These are phyloP conservation scores for Pseudoneurospora amorphoporcata DNA, from an alignment of 495 filamentous ascomycete genomes.

Conservation along the genomic window DNA sequence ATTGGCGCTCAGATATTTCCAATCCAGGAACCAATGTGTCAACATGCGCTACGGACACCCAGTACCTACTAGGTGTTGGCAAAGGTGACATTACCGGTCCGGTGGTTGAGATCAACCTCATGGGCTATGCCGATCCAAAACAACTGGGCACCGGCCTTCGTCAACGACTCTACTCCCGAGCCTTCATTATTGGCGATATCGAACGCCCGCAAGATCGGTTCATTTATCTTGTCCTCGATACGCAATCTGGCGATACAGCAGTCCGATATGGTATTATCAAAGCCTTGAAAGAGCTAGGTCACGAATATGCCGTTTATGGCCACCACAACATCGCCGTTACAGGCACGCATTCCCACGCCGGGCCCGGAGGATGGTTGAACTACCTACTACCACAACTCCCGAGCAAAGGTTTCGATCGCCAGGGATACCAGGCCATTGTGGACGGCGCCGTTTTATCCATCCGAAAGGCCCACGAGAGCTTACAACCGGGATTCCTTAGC, in stretches of 20 bases:
- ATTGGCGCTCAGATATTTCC: background rate
- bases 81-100: constrained; percentile 95
- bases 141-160: constrained; percentile 82
- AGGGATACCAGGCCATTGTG: constrained; percentile 84
- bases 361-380: constrained; percentile 90
- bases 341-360: constrained; percentile 89
- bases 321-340: constrained; percentile 83
- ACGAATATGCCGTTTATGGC: constrained; percentile 62
- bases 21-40: background rate
- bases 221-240: constrained; percentile 82
- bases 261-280: constrained; percentile 76
- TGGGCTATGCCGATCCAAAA: constrained; percentile 84
- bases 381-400: constrained; percentile 94
- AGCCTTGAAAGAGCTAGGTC: constrained; percentile 54
- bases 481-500: constrained; percentile 60
- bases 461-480: constrained; percentile 64
- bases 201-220: constrained; percentile 60
- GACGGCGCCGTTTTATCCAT: constrained; percentile 79
- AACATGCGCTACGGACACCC: constrained; percentile 1
- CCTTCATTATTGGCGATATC: constrained; percentile 76
- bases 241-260: constrained; percentile 84
- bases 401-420: constrained; percentile 76
- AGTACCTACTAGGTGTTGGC: constrained; percentile 79
- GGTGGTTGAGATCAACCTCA: constrained; percentile 83
- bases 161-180: constrained; percentile 80